Evolutionary conservation across 371 early-diverging fungal genomes (phyloP).

Genomic region (Apophysomyces trapeziformis): DNA sequence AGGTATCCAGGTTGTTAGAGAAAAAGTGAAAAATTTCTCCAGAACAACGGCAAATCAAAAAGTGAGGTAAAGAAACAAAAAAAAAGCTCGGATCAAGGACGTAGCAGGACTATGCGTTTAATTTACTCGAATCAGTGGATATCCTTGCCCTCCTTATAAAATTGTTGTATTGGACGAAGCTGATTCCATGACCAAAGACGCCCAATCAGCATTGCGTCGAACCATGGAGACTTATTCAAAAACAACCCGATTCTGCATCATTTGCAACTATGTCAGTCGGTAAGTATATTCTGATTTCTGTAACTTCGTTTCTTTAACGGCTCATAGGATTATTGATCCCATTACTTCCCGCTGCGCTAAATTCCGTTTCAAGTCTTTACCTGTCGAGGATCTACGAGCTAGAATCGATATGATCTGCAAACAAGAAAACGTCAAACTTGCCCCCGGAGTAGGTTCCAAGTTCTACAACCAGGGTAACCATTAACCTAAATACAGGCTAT

Average conservation of each 20-base stretch:
- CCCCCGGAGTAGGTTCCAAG: conserved; percentile 38
- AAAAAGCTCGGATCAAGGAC: not conserved
- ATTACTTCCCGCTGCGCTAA: conserved; percentile 95
- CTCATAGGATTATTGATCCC: conserved; percentile 89
- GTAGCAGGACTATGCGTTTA: no score
- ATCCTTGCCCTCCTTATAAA: conserved; percentile 88
- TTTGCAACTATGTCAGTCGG: conserved; percentile 97
- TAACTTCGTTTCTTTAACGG: conserved; percentile 19
- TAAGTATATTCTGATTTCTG: conserved; percentile 28
- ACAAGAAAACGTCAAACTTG: conserved; percentile 67
- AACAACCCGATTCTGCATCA: conserved; percentile 96
- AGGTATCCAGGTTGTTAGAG: conserved; percentile 96
- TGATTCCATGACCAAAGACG: conserved; percentile 98
- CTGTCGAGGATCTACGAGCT: conserved; percentile 52
- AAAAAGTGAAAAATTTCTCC: conserved; percentile 98
- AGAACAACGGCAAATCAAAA: conserved; percentile 64
- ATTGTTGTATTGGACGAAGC: conserved; percentile 99
- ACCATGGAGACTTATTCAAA: conserved; percentile 99
- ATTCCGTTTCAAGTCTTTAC: conserved; percentile 91
- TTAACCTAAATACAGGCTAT: conserved; percentile 55
- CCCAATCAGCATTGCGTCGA: conserved; percentile 97
- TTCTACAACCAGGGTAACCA: not conserved
- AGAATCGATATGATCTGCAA: conserved; percentile 71
- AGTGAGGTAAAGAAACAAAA: conserved; percentile 36
- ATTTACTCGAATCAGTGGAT: conserved; percentile 20